Evolutionary conservation across 805 yeast species (phyloP).

Genomic region (Clavispora vitiphila): DNA sequence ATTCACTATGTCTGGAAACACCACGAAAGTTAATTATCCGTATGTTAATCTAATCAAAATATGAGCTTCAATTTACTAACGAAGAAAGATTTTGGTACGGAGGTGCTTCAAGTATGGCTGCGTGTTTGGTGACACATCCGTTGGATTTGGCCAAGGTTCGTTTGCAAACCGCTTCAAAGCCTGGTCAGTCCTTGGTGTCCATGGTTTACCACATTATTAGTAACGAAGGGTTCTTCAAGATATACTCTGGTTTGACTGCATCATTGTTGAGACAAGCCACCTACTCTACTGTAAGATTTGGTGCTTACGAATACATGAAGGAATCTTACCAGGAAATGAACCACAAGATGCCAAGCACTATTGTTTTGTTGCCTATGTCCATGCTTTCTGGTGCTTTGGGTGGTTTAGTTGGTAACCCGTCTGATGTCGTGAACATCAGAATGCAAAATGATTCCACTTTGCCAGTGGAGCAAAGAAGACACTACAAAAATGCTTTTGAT

Average conservation of each 20-base stretch:
- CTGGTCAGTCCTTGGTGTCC: conserved; percentile 57
- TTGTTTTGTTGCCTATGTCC: conserved; percentile 64
- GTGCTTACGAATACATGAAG: conserved; percentile 75
- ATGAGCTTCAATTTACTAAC: conserved; percentile 2
- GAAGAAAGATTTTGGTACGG: conserved; percentile 52
- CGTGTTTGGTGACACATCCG: conserved; percentile 72
- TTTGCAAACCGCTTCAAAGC: conserved; percentile 67
- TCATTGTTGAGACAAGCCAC: conserved; percentile 82
- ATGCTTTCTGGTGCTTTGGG: conserved; percentile 85
- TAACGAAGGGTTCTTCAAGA: conserved; percentile 62
- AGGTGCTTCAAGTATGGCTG: conserved; percentile 65
- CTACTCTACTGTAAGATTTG: conserved; percentile 81
- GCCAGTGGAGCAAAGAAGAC: conserved; percentile 60
- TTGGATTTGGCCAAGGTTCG: conserved; percentile 84
- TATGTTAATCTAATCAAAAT: conserved; percentile 6
- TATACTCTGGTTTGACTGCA: conserved; percentile 82
- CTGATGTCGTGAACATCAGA: conserved; percentile 81
- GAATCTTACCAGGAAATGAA: conserved; percentile 41
- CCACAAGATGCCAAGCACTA: conserved; percentile 47
- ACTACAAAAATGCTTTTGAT: conserved; percentile 73
- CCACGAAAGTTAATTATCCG: conserved; percentile 17
- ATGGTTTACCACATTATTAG: conserved; percentile 58
- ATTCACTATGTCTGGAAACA: conserved; percentile 10
- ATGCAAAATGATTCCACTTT: conserved; percentile 85
- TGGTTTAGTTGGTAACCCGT: conserved; percentile 82